These are phyloP conservation scores for Wickerhamiella pararugosa DNA, from an alignment of 1,139 yeast genomes.

Conservation along the genomic window DNA sequence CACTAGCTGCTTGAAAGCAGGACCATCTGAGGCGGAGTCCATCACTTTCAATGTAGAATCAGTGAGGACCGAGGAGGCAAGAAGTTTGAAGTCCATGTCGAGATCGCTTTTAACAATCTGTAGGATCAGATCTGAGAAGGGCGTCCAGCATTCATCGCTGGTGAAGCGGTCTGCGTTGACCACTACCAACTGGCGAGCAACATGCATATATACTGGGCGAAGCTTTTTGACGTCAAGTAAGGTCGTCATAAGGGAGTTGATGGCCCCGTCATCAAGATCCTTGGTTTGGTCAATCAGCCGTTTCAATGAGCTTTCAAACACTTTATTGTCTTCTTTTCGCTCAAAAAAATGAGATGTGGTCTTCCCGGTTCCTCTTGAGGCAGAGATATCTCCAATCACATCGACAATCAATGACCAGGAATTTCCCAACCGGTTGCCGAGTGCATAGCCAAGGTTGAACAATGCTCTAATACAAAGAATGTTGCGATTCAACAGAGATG, in stretches of 20 bases:
- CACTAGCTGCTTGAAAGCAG: slow-evolving; percentile 14
- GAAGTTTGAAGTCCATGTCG: slow-evolving; percentile 8
- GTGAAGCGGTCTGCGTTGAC: slow-evolving; percentile 11
- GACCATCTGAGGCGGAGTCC: slow-evolving; percentile 17
- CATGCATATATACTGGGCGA: slow-evolving; percentile 5
- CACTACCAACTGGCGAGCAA: slow-evolving; percentile 7
- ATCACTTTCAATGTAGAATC: slow-evolving; percentile 16
- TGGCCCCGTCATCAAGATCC: slow-evolving; percentile 12
- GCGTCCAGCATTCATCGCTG: slow-evolving; percentile 11
- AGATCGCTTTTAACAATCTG: background rate
- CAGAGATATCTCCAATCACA: slow-evolving; percentile 56
- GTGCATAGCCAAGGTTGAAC: slow-evolving; percentile 56
- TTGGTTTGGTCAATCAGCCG: slow-evolving; percentile 47
- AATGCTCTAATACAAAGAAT: slow-evolving; percentile 68
- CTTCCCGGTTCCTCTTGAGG: slow-evolving; percentile 30
- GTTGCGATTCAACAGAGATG: slow-evolving; percentile 38
- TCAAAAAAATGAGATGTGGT: slow-evolving; percentile 15
- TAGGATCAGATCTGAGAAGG: slow-evolving; percentile 7
- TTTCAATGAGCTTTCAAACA: slow-evolving; percentile 40
- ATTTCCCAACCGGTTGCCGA: slow-evolving; percentile 52
- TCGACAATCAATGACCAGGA: slow-evolving; percentile 60
- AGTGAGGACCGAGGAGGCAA: slow-evolving; percentile 15
- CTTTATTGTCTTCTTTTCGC: slow-evolving; percentile 31
- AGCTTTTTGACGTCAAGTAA: slow-evolving; percentile 3
- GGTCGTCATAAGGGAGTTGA: slow-evolving; percentile 8